These are phyloP conservation scores for Leavenworthia alabamica DNA, from an alignment of 345 rosid species.

Conservation along the genomic window DNA sequence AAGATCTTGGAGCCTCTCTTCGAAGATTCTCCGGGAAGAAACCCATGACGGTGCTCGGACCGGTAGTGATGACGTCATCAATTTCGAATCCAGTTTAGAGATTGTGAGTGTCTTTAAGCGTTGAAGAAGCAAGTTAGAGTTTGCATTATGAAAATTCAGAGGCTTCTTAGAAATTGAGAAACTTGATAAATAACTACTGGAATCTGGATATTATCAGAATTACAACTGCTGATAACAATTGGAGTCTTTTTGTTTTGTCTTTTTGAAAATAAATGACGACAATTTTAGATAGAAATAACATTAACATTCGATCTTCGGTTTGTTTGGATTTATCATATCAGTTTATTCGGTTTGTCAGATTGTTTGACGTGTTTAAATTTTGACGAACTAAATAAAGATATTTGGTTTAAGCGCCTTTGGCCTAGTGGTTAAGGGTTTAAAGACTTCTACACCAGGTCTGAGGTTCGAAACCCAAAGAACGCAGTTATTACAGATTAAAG, in stretches of 20 bases:
- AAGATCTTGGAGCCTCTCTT: slow-evolving; percentile 62
- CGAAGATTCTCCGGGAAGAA: slow-evolving; percentile 57
- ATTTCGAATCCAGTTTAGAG: slow-evolving; percentile 1
- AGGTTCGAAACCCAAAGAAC: too few species aligned
- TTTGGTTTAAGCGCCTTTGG: too few species aligned
- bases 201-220: slow-evolving; percentile 5
- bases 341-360: too few species aligned
- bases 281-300: too few species aligned
- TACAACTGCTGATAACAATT: background rate
- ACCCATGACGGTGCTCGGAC: slow-evolving; percentile 64
- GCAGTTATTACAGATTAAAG: too few species aligned
- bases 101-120: background rate
- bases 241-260: background rate
- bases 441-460: too few species aligned
- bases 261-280: too few species aligned
- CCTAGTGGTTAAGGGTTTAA: too few species aligned
- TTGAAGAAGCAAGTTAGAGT: background rate
- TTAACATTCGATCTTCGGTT: too few species aligned
- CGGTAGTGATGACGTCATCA: slow-evolving; percentile 43
- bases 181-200: background rate
- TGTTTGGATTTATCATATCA: too few species aligned
- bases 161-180: background rate
- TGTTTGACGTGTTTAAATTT: too few species aligned
- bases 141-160: background rate
- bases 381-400: too few species aligned